Base-by-base conservation (phyloP, 192 early-diverging fungal species). In the Coemansia sp. region DNA sequence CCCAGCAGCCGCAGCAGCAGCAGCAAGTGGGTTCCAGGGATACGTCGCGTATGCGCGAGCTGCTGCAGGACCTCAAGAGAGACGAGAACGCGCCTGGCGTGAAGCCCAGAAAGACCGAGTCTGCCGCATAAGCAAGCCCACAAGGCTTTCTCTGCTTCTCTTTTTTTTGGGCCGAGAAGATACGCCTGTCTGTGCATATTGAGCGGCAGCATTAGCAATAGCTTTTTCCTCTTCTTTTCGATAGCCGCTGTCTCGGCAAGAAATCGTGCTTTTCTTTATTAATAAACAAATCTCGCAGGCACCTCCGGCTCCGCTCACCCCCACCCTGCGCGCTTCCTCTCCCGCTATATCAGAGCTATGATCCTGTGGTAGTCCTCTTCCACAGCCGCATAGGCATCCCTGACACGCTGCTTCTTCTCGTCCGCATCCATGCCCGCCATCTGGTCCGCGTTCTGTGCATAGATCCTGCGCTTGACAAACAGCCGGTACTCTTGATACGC, bases 401-500 rank as follows among this genome's bases (percentile, higher is more conserved):
- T 82, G 14, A 97, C 72, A 55, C 90, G 90, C 58, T 86, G 69
- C 51, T 87, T 83, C 39, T 87, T 72, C 62, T 91, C 91, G 0
- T 65, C 68, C n/a, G 62, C 73, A 19, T 87, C 86, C 74, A 95
- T 71, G 6, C 73, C 82, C 27, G 68, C 69, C 55, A 96, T 67
- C 22, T 79, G 75, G 50, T 96, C 93, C 65, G 88, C 70, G 70
- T 95, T 95, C 51, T 89, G 90, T 18, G 81, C 75, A 75, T 88
- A 98, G 11, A 98, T 72, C 19, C 94, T 69, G 46, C 85, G 78
- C 76, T 98, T 98, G 18, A 98, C 90, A 65, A 88, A 87, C 49
- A 95, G 66, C 53, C 93, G 73, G 75, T 88, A 93, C 18, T 67
- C 64, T 39, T 78, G 74, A 30, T 83, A 85, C 27, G 66, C 82